Conservation (phyloP, 2,329 filamentous ascomycete genomes). For the Claviceps humidiphila region DNA sequence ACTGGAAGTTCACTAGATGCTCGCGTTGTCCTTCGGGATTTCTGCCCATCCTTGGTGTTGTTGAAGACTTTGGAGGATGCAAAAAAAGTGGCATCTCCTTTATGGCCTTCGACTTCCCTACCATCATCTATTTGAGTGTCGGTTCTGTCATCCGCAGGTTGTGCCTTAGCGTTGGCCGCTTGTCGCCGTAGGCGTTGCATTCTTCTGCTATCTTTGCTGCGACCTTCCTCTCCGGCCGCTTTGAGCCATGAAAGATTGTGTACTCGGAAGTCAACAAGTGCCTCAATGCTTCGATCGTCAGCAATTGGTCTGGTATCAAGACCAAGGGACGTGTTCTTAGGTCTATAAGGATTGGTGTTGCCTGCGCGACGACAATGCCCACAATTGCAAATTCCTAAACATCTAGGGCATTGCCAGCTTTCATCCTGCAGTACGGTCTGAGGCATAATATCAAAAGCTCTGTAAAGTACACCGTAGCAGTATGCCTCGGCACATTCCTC, state of each 20-base stretch:
- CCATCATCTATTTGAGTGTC: slow-evolving; percentile 13
- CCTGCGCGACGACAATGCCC: slow-evolving; percentile 55
- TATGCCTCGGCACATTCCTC: slow-evolving; percentile 60
- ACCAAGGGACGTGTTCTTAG: slow-evolving; percentile 75
- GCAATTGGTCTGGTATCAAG: slow-evolving; percentile 86
- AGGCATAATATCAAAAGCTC: slow-evolving; percentile 84
- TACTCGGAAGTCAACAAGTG: slow-evolving; percentile 76
- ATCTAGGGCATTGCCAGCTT: slow-evolving; percentile 82
- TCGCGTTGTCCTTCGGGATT: not conserved
- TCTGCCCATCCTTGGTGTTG: not conserved
- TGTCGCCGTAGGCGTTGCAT: slow-evolving; percentile 44
- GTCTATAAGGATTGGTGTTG: slow-evolving; percentile 67
- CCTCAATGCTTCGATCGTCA: slow-evolving; percentile 81
- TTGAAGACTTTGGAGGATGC: not conserved
- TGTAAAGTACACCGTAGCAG: slow-evolving; percentile 86
- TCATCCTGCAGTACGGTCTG: slow-evolving; percentile 67
- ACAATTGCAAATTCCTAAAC: slow-evolving; percentile 76
- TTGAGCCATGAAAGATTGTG: slow-evolving; percentile 80
- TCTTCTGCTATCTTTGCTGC: slow-evolving; percentile 41
- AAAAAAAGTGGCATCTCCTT: not conserved
- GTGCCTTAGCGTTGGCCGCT: slow-evolving; percentile 44
- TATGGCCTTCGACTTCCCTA: slow-evolving; percentile 5
- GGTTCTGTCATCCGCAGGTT: slow-evolving; percentile 22
- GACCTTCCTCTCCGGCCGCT: slow-evolving; percentile 42
- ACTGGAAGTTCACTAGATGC: not conserved